Base-by-base conservation (phyloP, 73 alveolate species). In the Paramecium caudatum region DNA sequence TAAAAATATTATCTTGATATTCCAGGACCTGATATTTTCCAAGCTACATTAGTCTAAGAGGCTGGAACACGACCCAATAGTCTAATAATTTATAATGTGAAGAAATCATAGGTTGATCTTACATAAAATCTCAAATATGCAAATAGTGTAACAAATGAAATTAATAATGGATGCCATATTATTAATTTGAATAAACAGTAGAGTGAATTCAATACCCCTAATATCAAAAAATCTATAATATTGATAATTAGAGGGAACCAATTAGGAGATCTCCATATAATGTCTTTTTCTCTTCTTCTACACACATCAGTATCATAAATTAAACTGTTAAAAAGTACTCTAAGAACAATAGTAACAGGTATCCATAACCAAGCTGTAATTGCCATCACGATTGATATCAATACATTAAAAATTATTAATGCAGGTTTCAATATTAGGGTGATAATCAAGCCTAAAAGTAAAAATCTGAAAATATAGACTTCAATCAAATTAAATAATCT, bases 1-100 rank as follows among this genome's bases (percentile, higher is more conserved):
- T 62, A 62, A 62, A 62, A 62, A 30, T 62, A 30, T 62, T 30
- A 27, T 62, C 82, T 62, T 9, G 82, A 62, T 9, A 69, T 17
- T 4, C 68, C 65, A 39, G 88, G 88, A 1, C 88, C 88, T 13
- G 88, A 36, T 45, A 74, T 74, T 21, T 74, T 74, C 88, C 88
- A 74, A 41, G 88, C 88, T 43, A 74, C 8, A 16, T 17, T 17
- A 13, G 17, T 41, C 21, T 74, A 63, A 2, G 69, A 8, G 10
- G 88, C 9, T 9, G 88, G 88, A 27, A 74, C 68, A 41, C 88
- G 36, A 9, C 88, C 88, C n/a, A 74, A 41, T 17, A n/a, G 10
- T 74, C 19, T 41, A 9, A 74, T 19, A 41, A 74, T 69, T 6
- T 4, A 25, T 9, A 62, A 25, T n/a, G 46, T 62, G 12, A 62